phyloP scores from a whole-genome alignment of 768 basidiomycete genomes.

The Boletus bicolor region DNA sequence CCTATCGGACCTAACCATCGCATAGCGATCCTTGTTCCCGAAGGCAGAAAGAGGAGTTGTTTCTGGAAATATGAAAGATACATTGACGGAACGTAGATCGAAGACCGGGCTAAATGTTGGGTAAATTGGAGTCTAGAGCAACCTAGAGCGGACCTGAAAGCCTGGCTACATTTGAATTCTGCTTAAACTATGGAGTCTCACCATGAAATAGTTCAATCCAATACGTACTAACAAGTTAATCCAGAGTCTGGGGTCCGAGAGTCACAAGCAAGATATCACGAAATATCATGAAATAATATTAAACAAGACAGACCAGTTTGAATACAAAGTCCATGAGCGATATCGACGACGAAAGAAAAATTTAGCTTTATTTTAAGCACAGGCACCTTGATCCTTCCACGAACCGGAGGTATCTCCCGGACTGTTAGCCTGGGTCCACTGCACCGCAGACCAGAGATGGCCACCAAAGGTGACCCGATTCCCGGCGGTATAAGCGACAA shows the following conservation, averaged over 20 bases:
- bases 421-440: constrained; percentile 20
- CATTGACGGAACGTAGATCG: too few species aligned
- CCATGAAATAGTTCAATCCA: too few species aligned
- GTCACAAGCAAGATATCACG: too few species aligned
- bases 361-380: constrained; percentile 3
- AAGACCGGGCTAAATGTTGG: too few species aligned
- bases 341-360: background rate
- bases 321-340: background rate
- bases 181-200: too few species aligned
- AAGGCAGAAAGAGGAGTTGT: background rate
- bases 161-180: too few species aligned
- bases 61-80: background rate
- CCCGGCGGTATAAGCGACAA: constrained; percentile 18
- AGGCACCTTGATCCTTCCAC: constrained; percentile 24
- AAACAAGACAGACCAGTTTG: background rate
- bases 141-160: too few species aligned
- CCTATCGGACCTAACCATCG: background rate
- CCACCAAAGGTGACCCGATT: constrained; percentile 13
- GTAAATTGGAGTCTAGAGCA: too few species aligned
- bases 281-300: background rate
- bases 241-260: background rate
- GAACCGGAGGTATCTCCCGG: constrained; percentile 28
- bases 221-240: too few species aligned
- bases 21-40: background rate
- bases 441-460: constrained; percentile 22